phyloP scores from a whole-genome alignment of 2,329 filamentous ascomycete genomes.

The Akanthomyces lecanii region DNA sequence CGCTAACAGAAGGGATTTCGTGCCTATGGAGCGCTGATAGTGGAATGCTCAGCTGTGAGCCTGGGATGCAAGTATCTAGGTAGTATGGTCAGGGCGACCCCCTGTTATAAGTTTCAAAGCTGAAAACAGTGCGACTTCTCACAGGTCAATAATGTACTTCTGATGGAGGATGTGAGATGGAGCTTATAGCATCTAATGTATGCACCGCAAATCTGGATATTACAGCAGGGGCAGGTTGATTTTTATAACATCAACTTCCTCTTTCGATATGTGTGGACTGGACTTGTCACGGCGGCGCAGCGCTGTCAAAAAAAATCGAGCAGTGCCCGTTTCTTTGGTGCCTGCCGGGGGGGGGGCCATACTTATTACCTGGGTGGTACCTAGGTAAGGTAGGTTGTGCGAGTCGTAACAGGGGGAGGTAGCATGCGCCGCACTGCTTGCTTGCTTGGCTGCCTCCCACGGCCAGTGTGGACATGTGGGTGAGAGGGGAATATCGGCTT shows the following conservation, averaged over 20 bases:
- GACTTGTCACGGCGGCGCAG: not conserved
- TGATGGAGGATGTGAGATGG: not conserved
- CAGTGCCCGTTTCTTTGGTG: not conserved
- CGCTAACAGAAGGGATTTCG: not conserved
- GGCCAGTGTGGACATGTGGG: conserved; percentile 1
- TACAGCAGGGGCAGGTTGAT: not conserved
- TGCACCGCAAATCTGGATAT: not conserved
- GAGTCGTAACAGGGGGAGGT: not conserved
- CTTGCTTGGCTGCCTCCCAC: conserved; percentile 1
- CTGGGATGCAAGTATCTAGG: too few relatives aligned
- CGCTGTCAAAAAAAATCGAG: not conserved
- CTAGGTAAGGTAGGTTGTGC: not conserved
- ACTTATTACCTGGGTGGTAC: not conserved
- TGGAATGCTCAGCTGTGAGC: too few relatives aligned
- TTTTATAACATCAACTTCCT: not conserved
- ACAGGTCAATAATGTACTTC: not conserved
- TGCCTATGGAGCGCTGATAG: not conserved
- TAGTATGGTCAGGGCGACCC: not conserved
- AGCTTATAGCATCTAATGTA: not conserved
- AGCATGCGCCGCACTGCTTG: not conserved
- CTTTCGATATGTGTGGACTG: not conserved
- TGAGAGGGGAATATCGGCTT: not conserved
- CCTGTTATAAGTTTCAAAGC: not conserved
- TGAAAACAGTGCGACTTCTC: not conserved
- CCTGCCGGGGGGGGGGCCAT: too few relatives aligned